Evolutionary conservation across 2,329 filamentous ascomycete species (phyloP), one percentile per base, ranked within the genome.

Genomic region (Juglanconis juglandina): DNA sequence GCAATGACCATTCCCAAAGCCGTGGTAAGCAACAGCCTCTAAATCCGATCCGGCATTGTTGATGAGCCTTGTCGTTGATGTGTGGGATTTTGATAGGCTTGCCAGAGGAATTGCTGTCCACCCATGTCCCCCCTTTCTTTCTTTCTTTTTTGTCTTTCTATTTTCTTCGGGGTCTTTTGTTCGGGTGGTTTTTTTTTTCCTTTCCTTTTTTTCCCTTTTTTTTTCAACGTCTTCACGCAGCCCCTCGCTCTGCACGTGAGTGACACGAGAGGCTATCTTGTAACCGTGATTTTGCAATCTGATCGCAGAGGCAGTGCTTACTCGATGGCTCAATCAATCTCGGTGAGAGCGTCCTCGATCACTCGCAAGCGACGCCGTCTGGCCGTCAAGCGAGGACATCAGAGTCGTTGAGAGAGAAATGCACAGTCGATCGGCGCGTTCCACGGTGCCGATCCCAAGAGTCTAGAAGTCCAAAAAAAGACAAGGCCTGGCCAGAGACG

Each of bases 211-310:
- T 24, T 24, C 2, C 24, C 0, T 24, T 24, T 24, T 24, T n/a
- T 46, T 56, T 55, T 47, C 39, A 46, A 46, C 35, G 46, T 35
- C 52, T 44, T 47, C 51, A 55, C 4, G 58, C 58, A 56, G 50
- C 58, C 58, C 58, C 46, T 56, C 52, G 58, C 46, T 10, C 17
- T 55, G 35, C 34, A 48, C 49, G 34, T 24, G 24, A 24, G 24
- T 24, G 24, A 24, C 24, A 24, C 24, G 24, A 24, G 24, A 24
- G 24, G 24, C 24, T 24, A 10, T 42, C 39, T 42, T 11, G 39
- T 13, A 14, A 42, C n/a, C 10, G 4, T 42, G 39, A 11, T 11
- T 42, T 14, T 42, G 39, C 11, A 10, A 42, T 42, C 7, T 42
- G 39, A 13, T 42, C 24, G 24, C 24, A 24, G 24, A 24, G 24